Conservation (phyloP, 352 stramenopile genomes). For the Phytophthora europaea region DNA sequence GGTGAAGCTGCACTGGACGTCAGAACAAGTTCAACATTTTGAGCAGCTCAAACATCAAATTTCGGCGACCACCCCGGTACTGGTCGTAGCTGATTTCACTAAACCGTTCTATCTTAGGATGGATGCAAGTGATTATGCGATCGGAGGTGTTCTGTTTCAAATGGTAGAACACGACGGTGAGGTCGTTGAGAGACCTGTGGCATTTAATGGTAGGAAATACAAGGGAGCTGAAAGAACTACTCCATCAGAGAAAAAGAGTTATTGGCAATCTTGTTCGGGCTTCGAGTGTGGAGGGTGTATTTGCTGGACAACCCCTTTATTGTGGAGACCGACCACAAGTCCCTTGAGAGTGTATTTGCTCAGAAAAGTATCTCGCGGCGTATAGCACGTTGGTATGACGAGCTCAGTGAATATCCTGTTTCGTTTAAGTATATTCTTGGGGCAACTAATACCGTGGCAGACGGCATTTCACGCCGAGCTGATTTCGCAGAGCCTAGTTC, state of each 20-base stretch:
- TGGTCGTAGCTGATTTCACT: not conserved
- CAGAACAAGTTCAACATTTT: not conserved
- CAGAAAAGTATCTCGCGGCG: not conserved
- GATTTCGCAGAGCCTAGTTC: not conserved
- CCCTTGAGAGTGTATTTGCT: not conserved
- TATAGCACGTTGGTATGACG: not conserved
- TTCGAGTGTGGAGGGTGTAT: not conserved
- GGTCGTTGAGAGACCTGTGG: too few relatives aligned
- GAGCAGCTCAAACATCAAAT: not conserved
- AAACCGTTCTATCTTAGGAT: not conserved
- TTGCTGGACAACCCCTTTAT: conserved; percentile 1
- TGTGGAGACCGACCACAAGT: not conserved
- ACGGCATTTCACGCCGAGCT: not conserved
- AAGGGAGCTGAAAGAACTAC: too few relatives aligned
- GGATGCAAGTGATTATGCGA: not conserved
- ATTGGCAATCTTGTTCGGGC: not conserved
- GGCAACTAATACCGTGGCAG: not conserved
- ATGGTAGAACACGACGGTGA: not conserved
- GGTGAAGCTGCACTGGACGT: not conserved
- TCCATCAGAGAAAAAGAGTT: not conserved
- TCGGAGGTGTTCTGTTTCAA: not conserved
- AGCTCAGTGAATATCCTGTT: not conserved
- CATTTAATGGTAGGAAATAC: too few relatives aligned
- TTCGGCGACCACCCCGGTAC: not conserved
- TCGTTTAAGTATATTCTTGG: not conserved